These are phyloP conservation scores for Cyclocybe aegerita DNA, from an alignment of 768 basidiomycete species.

Conservation along the genomic window DNA sequence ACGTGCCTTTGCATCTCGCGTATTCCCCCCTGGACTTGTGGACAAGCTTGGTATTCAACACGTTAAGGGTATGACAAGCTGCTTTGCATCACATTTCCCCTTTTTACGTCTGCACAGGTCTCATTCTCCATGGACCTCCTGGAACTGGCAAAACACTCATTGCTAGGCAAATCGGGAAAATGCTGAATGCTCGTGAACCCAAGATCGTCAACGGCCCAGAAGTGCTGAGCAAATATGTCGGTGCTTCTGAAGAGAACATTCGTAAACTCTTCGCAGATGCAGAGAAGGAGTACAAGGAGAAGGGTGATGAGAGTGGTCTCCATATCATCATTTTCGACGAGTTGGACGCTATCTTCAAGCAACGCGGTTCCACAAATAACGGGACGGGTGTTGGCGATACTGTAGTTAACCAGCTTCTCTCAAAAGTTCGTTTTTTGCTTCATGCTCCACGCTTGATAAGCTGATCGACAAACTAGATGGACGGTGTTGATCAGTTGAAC, in stretches of 20 bases:
- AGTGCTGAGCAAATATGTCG: slow-evolving; percentile 95
- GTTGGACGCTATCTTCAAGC: slow-evolving; percentile 97
- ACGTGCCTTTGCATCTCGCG: slow-evolving; percentile 95
- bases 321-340: slow-evolving; percentile 99
- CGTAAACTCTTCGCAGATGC: slow-evolving; percentile 98
- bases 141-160: slow-evolving; percentile 99
- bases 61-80: slow-evolving; percentile 75
- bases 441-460: background rate
- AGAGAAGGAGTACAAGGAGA: slow-evolving; percentile 99
- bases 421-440: slow-evolving; percentile 61
- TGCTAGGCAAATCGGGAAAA: slow-evolving; percentile 98
- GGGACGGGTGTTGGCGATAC: slow-evolving; percentile 99
- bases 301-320: slow-evolving; percentile 93
- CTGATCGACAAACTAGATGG: slow-evolving; percentile 68
- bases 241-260: slow-evolving; percentile 96
- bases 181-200: slow-evolving; percentile 97
- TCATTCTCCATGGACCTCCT: slow-evolving; percentile 93
- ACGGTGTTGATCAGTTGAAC: slow-evolving; percentile 97
- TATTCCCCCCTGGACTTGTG: slow-evolving; percentile 96
- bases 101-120: slow-evolving; percentile 48
- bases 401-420: slow-evolving; percentile 96
- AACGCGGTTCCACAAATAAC: slow-evolving; percentile 87
- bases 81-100: background rate
- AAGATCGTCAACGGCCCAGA: slow-evolving; percentile 99
- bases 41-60: slow-evolving; percentile 98